phyloP scores from a whole-genome alignment of 345 rosid species.

The Abelmoschus esculentus region DNA sequence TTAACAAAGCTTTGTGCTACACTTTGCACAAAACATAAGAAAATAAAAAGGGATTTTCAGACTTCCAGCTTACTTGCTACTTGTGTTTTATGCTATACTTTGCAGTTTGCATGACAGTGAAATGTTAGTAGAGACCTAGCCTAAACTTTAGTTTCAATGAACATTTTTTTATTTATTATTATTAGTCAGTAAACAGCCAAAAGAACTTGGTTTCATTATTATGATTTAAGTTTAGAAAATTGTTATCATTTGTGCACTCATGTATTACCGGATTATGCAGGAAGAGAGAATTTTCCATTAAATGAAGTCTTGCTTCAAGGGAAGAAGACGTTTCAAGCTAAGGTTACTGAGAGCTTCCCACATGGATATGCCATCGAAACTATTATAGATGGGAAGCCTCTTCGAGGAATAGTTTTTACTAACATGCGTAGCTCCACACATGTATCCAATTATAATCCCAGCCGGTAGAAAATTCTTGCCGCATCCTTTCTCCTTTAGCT shows the following conservation, averaged over 20 bases:
- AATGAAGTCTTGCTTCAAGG: constrained; percentile 41
- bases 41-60: neutral
- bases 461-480: constrained; percentile 34
- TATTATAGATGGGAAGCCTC: constrained; percentile 73
- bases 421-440: constrained; percentile 42
- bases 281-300: constrained; percentile 38
- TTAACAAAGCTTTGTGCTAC: neutral
- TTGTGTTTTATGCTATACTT: neutral
- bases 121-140: neutral
- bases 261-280: constrained; percentile 27
- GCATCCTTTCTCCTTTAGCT: constrained; percentile 3
- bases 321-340: constrained; percentile 80
- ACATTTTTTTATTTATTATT: neutral
- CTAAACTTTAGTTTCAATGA: neutral
- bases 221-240: neutral
- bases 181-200: neutral
- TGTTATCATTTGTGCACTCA: neutral
- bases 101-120: neutral
- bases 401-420: constrained; percentile 75
- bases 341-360: constrained; percentile 61
- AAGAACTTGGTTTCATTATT: neutral
- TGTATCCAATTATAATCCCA: constrained; percentile 25
- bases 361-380: constrained; percentile 85
- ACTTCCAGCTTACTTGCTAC: neutral
- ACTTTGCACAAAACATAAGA: neutral